These are phyloP conservation scores for Trifolium fragiferum DNA, from an alignment of 306 rosid species.

Conservation along the genomic window DNA sequence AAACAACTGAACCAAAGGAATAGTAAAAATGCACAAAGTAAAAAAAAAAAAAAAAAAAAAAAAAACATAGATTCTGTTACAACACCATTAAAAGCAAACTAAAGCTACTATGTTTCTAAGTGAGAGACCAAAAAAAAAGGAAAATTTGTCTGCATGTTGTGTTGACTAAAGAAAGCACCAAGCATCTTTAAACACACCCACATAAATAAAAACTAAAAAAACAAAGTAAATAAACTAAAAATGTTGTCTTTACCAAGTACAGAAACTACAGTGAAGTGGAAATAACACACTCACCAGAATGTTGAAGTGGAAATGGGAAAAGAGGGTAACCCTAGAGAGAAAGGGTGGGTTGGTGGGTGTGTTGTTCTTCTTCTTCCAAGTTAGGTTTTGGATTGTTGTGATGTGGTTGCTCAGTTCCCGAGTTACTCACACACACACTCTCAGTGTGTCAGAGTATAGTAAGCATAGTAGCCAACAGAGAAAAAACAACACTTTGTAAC, in stretches of 20 bases:
- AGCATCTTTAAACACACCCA: background rate
- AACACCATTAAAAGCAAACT: constrained; percentile 6
- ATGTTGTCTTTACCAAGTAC: constrained; percentile 4
- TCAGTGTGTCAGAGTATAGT: constrained; percentile 7
- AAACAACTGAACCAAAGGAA: constrained; percentile 34
- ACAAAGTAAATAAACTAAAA: constrained; percentile 8
- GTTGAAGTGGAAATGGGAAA: background rate
- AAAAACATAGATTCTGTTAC: constrained; percentile 24
- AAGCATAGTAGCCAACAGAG: background rate
- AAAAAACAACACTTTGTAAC: background rate
- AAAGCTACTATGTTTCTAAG: background rate
- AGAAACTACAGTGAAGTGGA: background rate
- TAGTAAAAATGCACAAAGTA: constrained; percentile 5
- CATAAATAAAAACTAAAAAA: background rate
- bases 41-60: background rate
- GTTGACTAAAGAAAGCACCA: background rate
- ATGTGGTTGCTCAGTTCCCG: constrained; percentile 51
- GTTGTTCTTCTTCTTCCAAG: background rate
- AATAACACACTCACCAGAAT: background rate
- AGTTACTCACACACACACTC: constrained; percentile 18
- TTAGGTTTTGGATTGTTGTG: background rate
- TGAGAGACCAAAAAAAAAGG: background rate
- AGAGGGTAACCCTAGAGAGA: constrained; percentile 38
- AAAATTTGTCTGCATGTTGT: background rate
- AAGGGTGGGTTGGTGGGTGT: background rate